These are phyloP conservation scores for Tuber calosporum DNA, from an alignment of 495 filamentous ascomycete genomes.

Conservation along the genomic window DNA sequence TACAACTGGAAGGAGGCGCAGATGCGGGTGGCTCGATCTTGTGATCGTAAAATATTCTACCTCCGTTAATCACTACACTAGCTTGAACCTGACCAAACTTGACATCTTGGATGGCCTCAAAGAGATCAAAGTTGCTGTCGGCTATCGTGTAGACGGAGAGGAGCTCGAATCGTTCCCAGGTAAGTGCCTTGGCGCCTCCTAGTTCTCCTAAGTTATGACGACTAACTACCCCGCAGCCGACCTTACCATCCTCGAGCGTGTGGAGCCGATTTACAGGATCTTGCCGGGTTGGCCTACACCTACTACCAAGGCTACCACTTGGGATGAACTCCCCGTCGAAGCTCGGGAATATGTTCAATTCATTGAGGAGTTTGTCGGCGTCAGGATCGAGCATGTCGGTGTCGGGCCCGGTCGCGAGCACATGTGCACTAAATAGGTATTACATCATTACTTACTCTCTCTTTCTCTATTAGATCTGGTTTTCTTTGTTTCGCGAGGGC, in stretches of 20 bases:
- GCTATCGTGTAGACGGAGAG: constrained; percentile 57
- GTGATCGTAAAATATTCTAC: constrained; percentile 74
- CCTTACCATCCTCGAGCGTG: constrained; percentile 53
- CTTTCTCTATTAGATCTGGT: background rate
- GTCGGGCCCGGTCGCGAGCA: constrained; percentile 67
- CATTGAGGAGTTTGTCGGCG: constrained; percentile 66
- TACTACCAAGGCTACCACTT: constrained; percentile 57
- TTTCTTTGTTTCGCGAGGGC: background rate
- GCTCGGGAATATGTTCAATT: constrained; percentile 69
- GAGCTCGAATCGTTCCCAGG: constrained; percentile 55
- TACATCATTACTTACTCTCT: background rate
- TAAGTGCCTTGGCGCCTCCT: background rate
- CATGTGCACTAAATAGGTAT: constrained; percentile 33
- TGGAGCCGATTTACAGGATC: constrained; percentile 63
- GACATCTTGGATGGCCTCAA: constrained; percentile 79
- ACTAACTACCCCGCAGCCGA: constrained; percentile 46
- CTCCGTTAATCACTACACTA: constrained; percentile 65
- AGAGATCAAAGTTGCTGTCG: constrained; percentile 69
- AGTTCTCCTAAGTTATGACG: background rate
- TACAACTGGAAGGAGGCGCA: constrained; percentile 73
- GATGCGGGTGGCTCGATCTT: constrained; percentile 87
- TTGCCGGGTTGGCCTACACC: constrained; percentile 70
- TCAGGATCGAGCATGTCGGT: constrained; percentile 68
- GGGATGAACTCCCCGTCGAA: constrained; percentile 61
- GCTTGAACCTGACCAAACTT: constrained; percentile 79